A percentile compares a stretch with the other conserved stretches of the same genome.
phyloP scores from a whole-genome alignment of 2,329 filamentous ascomycete species.

The Cladophialophora yegresii region DNA sequence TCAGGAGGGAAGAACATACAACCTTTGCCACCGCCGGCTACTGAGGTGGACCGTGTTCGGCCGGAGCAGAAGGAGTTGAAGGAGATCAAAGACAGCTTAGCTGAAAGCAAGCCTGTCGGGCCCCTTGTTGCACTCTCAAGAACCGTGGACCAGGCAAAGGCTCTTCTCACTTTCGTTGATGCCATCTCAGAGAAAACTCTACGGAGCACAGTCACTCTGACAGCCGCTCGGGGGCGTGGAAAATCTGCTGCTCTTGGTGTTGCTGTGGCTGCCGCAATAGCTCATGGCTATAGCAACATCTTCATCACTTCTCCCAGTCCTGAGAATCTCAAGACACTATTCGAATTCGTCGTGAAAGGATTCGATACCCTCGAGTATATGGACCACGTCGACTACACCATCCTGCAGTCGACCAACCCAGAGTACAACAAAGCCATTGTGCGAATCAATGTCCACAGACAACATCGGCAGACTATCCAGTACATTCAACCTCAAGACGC shows the following conservation, averaged over 20 bases:
- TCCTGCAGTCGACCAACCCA: constrained; percentile 96
- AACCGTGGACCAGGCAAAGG: constrained; percentile 94
- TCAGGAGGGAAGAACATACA: constrained; percentile 91
- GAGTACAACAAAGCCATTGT: constrained; percentile 99
- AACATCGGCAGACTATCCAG: constrained; percentile 96
- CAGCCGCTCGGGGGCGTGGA: constrained; percentile 88
- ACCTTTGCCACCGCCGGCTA: constrained; percentile 72
- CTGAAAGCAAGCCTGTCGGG: constrained; percentile 82
- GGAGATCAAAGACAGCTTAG: constrained; percentile 81
- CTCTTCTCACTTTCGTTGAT: constrained; percentile 93
- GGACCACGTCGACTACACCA: constrained; percentile 95
- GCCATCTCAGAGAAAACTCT: constrained; percentile 95
- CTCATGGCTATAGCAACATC: constrained; percentile 97
- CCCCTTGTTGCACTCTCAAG: constrained; percentile 80
- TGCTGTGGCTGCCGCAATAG: constrained; percentile 88
- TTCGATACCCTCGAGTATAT: constrained; percentile 93
- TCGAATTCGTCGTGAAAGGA: constrained; percentile 97
- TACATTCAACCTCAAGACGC: constrained; percentile 97
- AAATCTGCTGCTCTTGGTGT: constrained; percentile 96
- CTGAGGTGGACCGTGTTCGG: constrained; percentile 71
- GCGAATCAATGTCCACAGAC: constrained; percentile 88
- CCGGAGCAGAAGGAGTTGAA: constrained; percentile 74
- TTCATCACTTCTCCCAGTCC: constrained; percentile 98
- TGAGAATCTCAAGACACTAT: constrained; percentile 97
- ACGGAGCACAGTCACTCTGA: constrained; percentile 88